phyloP scores from a whole-genome alignment of 176 grass and related monocot genomes.

The Saccharum officinarum region DNA sequence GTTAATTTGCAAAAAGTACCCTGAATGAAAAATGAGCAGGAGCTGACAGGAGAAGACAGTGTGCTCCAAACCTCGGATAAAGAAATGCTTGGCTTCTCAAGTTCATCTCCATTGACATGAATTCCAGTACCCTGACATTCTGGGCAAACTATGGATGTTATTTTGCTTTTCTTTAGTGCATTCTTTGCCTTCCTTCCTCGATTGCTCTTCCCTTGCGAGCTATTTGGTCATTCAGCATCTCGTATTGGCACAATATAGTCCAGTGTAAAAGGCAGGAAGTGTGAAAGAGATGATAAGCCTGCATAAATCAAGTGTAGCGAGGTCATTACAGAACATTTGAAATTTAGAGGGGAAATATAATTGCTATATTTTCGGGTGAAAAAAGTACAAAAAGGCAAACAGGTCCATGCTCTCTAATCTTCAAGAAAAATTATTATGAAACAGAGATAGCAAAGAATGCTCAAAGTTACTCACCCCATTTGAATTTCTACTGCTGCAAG shows the following conservation, averaged over 20 bases:
- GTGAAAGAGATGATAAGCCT: conserved; percentile 70
- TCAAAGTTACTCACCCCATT: conserved; percentile 70
- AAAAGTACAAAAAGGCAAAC: background rate
- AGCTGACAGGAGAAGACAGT: background rate
- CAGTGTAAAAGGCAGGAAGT: conserved; percentile 94
- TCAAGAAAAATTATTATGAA: background rate
- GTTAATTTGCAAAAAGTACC: background rate
- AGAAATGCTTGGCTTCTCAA: conserved; percentile 83
- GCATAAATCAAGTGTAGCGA: background rate
- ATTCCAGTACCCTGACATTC: conserved; percentile 96
- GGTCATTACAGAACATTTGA: background rate
- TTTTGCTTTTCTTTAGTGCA: conserved; percentile 56
- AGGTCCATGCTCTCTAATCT: background rate
- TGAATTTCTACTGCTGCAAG: conserved; percentile 89
- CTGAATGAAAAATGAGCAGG: conserved; percentile 9
- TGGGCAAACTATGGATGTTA: conserved; percentile 77
- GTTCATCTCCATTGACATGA: conserved; percentile 66
- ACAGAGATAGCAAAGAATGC: conserved; percentile 6
- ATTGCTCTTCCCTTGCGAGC: conserved; percentile 60
- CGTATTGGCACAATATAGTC: conserved; percentile 86
- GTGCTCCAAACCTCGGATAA: conserved; percentile 70
- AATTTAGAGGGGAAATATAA: background rate
- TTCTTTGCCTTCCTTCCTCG: conserved; percentile 84
- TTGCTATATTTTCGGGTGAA: background rate
- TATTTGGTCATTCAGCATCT: conserved; percentile 60